These are phyloP conservation scores for Pachysandra terminalis DNA, from an alignment of 164 flowering plant species.

Conservation along the genomic window DNA sequence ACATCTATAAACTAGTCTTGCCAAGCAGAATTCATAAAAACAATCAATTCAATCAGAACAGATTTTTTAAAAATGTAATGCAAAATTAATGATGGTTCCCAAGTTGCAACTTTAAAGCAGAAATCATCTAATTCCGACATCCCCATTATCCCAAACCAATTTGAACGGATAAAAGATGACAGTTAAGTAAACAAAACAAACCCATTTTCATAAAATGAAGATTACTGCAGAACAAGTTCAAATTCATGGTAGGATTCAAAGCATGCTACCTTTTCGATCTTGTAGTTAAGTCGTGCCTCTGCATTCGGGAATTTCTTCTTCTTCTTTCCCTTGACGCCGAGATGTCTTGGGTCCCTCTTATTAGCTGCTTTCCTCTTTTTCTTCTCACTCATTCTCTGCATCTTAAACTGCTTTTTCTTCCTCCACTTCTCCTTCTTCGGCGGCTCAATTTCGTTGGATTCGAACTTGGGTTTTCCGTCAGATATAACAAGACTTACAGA, in stretches of 20 bases:
- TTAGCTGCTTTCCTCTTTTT: conserved; percentile 67
- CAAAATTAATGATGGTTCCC: too few species aligned
- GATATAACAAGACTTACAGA: conserved; percentile 60
- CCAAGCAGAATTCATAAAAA: too few species aligned
- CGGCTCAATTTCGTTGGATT: conserved; percentile 60
- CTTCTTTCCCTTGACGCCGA: conserved; percentile 61
- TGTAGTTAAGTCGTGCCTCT: conserved; percentile 66
- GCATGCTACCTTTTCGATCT: conserved; percentile 63
- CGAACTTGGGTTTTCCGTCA: conserved; percentile 74
- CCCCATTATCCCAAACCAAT: too few species aligned
- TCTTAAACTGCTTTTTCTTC: conserved; percentile 71
- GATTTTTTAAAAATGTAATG: too few species aligned
- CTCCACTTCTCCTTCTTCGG: conserved; percentile 74
- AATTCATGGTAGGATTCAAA: background rate
- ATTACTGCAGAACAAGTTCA: background rate
- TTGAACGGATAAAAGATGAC: too few species aligned
- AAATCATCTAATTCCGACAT: too few species aligned
- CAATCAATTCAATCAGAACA: too few species aligned
- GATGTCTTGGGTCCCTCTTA: conserved; percentile 70
- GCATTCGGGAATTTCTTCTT: conserved; percentile 59
- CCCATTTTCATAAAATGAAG: background rate
- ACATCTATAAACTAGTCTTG: too few species aligned
- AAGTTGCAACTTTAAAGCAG: too few species aligned
- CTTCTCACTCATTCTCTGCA: conserved; percentile 71
- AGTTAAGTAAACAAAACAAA: background rate